Percentiles rank a stretch among this genome's conserved stretches.
phyloP scores from a whole-genome alignment of 306 rosid species.

The Pterocarpus santalinus region DNA sequence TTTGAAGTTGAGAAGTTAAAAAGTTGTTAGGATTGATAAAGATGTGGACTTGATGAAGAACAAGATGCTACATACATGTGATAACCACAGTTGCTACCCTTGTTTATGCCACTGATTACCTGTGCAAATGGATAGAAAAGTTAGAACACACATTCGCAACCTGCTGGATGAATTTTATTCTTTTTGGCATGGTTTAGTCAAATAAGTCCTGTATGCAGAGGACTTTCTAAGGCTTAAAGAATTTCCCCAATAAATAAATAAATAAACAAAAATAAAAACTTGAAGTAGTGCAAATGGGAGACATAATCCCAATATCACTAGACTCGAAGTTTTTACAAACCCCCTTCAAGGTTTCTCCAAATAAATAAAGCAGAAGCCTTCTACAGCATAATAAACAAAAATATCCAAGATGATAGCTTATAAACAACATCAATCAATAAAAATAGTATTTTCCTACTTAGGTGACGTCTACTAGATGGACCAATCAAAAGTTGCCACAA shows the following conservation, averaged over 20 bases:
- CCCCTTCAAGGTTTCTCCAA: not conserved
- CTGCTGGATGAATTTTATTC: slow-evolving; percentile 17
- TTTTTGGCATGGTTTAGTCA: slow-evolving; percentile 2
- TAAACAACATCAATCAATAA: not conserved
- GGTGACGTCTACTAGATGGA: not conserved
- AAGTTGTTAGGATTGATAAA: not conserved
- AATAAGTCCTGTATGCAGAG: slow-evolving; percentile 12
- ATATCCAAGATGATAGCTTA: slow-evolving; percentile 5
- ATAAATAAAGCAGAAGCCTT: not conserved
- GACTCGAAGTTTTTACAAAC: slow-evolving; percentile 6
- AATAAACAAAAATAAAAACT: too few relatives aligned
- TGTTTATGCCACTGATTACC: slow-evolving; percentile 97
- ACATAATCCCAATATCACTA: not conserved
- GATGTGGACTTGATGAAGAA: not conserved
- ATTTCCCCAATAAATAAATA: not conserved
- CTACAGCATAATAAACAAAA: not conserved
- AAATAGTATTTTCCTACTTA: not conserved
- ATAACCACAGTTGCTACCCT: slow-evolving; percentile 93
- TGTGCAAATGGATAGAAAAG: slow-evolving; percentile 46
- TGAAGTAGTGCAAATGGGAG: not conserved
- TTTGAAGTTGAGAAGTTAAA: slow-evolving; percentile 17
- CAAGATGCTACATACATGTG: slow-evolving; percentile 65
- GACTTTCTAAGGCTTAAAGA: not conserved
- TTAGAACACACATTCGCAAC: slow-evolving; percentile 32
- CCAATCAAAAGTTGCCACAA: too few relatives aligned